Evolutionary conservation across 495 filamentous ascomycete genomes (phyloP).

Genomic region (Echria macrotheca): DNA sequence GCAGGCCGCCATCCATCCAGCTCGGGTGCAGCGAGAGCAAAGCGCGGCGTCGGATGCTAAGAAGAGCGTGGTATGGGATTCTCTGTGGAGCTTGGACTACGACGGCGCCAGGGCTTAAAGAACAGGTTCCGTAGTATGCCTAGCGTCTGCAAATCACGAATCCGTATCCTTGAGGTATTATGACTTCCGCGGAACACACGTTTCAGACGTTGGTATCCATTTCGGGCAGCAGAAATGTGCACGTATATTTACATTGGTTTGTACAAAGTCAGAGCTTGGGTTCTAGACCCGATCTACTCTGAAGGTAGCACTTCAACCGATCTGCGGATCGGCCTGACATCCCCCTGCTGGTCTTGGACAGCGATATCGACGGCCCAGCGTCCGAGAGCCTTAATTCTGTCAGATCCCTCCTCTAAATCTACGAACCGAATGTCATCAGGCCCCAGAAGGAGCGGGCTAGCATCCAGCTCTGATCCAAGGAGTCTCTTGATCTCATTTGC

Average conservation of each 20-base stretch:
- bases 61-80: constrained; percentile 48
- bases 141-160: too few species aligned
- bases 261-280: too few species aligned
- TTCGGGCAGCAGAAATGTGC: too few species aligned
- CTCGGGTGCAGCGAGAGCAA: constrained; percentile 29
- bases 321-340: too few species aligned
- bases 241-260: too few species aligned
- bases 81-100: constrained; percentile 48
- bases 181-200: too few species aligned
- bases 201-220: too few species aligned
- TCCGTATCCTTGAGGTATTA: too few species aligned
- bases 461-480: constrained; percentile 24
- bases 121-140: constrained; percentile 13
- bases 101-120: constrained; percentile 31
- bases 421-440: constrained; percentile 26
- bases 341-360: too few species aligned
- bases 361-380: background rate
- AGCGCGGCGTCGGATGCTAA: constrained; percentile 27
- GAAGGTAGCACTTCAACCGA: too few species aligned
- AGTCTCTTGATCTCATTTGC: constrained; percentile 24
- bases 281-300: too few species aligned
- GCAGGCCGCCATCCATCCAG: constrained; percentile 11
- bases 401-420: constrained; percentile 27
- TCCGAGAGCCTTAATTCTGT: constrained; percentile 37
- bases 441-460: constrained; percentile 29